Evolutionary conservation across 2,329 filamentous ascomycete genomes (phyloP).

Genomic region (Cordyceps sp.): DNA sequence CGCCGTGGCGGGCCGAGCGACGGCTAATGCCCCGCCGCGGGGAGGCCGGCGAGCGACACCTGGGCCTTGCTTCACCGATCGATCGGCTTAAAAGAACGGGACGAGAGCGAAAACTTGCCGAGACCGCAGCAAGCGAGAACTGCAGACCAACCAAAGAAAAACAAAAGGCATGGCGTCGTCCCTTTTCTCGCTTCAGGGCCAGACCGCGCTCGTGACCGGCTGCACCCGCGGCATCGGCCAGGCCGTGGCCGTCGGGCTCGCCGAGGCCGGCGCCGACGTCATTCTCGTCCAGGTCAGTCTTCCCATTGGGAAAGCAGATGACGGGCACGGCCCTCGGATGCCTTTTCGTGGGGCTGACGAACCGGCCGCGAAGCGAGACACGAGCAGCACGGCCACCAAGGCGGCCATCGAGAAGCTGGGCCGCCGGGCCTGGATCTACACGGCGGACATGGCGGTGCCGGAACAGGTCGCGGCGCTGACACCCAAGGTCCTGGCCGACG

Average conservation of each 20-base stretch:
- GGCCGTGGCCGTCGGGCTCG: slow-evolving; percentile 37
- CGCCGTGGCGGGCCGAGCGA: too few species aligned
- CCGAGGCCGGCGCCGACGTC: slow-evolving; percentile 41
- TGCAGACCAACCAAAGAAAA: too few species aligned
- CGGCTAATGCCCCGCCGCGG: too few species aligned
- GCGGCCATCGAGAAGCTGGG: slow-evolving; percentile 46
- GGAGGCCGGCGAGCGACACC: too few species aligned
- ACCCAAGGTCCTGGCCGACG: slow-evolving; percentile 42
- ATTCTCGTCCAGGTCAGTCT: slow-evolving; percentile 35
- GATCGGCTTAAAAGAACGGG: too few species aligned
- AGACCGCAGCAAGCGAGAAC: too few species aligned
- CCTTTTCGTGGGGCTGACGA: not conserved
- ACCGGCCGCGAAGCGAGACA: too few species aligned
- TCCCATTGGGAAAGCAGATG: too few species aligned
- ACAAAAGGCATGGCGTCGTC: slow-evolving; percentile 6
- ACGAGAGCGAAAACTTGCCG: too few species aligned
- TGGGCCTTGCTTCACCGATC: too few species aligned
- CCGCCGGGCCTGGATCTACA: slow-evolving; percentile 51
- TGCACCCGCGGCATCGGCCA: slow-evolving; percentile 41
- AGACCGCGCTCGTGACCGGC: slow-evolving; percentile 40
- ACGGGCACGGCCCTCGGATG: too few species aligned
- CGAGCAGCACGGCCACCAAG: slow-evolving; percentile 33
- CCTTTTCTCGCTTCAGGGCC: slow-evolving; percentile 36
- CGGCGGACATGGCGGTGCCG: slow-evolving; percentile 48
- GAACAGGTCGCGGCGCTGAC: slow-evolving; percentile 43